Percentiles rank a stretch among this genome's conserved stretches.
Evolutionary conservation across 2,329 filamentous ascomycete genomes (phyloP).

Genomic region (Aspergillus alliaceus): DNA sequence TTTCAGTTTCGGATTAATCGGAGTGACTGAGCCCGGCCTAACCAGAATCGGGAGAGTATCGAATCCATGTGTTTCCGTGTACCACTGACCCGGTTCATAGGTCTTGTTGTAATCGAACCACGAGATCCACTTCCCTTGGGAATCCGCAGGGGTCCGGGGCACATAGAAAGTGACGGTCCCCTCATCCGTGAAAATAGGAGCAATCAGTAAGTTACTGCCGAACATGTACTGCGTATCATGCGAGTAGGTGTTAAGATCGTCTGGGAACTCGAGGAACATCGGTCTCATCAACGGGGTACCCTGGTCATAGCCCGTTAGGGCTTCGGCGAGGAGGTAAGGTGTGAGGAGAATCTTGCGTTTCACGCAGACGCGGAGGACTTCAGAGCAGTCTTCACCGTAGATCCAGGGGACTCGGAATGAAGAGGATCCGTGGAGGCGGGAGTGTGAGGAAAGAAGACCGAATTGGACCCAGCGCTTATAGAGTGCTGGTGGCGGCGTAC

Average conservation of each 20-base stretch:
- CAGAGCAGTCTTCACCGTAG: conserved; percentile 63
- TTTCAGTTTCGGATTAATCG: conserved; percentile 27
- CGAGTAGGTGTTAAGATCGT: conserved; percentile 66
- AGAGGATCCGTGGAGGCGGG: conserved; percentile 67
- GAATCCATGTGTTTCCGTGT: conserved; percentile 60
- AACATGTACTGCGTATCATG: conserved; percentile 74
- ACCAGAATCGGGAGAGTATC: conserved; percentile 60
- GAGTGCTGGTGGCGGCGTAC: conserved; percentile 64
- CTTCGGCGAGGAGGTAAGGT: conserved; percentile 58
- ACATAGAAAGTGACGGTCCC: conserved; percentile 67
- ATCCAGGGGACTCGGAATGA: conserved; percentile 76
- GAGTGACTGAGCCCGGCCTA: conserved; percentile 44
- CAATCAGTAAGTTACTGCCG: conserved; percentile 63
- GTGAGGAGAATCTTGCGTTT: conserved; percentile 57
- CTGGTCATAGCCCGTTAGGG: conserved; percentile 49
- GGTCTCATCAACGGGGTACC: conserved; percentile 65
- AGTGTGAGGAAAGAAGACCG: conserved; percentile 69
- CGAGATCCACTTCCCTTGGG: conserved; percentile 49
- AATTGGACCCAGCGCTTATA: conserved; percentile 81
- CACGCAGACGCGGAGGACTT: conserved; percentile 56
- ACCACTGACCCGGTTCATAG: conserved; percentile 52
- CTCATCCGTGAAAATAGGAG: conserved; percentile 63
- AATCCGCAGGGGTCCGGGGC: conserved; percentile 51
- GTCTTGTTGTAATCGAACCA: conserved; percentile 47
- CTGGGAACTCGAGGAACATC: conserved; percentile 69